Percentiles rank a stretch among this genome's conserved stretches.
Evolutionary conservation across 176 grass and related monocot species (phyloP).

Genomic region (Metroxylon sagu): DNA sequence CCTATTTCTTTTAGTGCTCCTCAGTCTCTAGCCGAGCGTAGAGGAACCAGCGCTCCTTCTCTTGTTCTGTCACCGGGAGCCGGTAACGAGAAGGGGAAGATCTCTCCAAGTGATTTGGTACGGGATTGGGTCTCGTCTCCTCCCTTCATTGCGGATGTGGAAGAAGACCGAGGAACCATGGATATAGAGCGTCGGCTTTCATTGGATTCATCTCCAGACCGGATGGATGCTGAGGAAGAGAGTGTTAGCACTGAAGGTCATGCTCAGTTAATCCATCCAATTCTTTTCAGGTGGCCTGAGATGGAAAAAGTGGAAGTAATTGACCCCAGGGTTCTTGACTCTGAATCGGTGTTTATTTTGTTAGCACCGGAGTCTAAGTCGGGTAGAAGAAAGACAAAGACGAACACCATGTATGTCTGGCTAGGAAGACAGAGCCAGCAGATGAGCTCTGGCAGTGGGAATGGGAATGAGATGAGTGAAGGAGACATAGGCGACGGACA

Average conservation of each 20-base stretch:
- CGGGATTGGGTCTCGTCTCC: constrained; percentile 40
- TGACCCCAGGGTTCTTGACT: constrained; percentile 32
- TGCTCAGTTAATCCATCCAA: constrained; percentile 27
- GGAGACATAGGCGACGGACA: constrained; percentile 20
- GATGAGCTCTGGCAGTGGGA: neutral
- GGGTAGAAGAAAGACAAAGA: constrained; percentile 11
- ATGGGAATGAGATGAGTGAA: constrained; percentile 14
- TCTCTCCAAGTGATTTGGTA: constrained; percentile 4
- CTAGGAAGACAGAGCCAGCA: constrained; percentile 5
- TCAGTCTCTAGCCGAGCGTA: constrained; percentile 33
- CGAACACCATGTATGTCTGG: constrained; percentile 37
- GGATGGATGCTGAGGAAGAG: constrained; percentile 12
- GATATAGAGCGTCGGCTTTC: constrained; percentile 26
- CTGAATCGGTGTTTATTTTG: constrained; percentile 35
- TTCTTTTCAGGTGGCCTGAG: constrained; percentile 36
- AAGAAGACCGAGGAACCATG: constrained; percentile 27
- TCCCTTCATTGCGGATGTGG: constrained; percentile 38
- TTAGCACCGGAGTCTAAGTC: constrained; percentile 28
- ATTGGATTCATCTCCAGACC: constrained; percentile 19
- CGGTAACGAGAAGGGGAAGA: constrained; percentile 9
- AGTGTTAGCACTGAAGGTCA: constrained; percentile 4
- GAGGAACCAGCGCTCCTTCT: constrained; percentile 24
- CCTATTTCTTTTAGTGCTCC: constrained; percentile 10
- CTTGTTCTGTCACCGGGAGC: constrained; percentile 15
- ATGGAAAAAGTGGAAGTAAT: constrained; percentile 35